A percentile compares a stretch with the other conserved stretches of the same genome.
Conservation (phyloP, 495 filamentous ascomycete genomes). For the Aeminium ludgeri region DNA sequence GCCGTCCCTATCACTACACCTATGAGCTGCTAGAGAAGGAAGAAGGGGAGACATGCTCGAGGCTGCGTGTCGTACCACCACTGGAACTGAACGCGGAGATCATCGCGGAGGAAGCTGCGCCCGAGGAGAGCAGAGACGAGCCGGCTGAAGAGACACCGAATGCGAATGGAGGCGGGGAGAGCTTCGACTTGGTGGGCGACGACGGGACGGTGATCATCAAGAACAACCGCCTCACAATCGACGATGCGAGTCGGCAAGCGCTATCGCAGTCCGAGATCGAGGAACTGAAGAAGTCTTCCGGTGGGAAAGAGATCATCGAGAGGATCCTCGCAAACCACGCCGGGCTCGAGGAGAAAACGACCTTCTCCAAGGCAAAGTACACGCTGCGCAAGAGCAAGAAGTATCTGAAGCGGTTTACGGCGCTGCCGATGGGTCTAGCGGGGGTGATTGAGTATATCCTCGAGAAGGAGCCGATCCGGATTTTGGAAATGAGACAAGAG, state of each 20-base stretch:
- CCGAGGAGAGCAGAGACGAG: slow-evolving; percentile 33
- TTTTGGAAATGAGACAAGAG: slow-evolving; percentile 84
- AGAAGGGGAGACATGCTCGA: slow-evolving; percentile 35
- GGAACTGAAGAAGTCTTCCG: slow-evolving; percentile 57
- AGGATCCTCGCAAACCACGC: slow-evolving; percentile 73
- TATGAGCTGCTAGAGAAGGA: slow-evolving; percentile 66
- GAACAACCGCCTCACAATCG: slow-evolving; percentile 61
- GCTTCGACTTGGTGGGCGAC: slow-evolving; percentile 35
- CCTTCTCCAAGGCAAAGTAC: slow-evolving; percentile 87
- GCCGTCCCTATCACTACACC: slow-evolving; percentile 75
- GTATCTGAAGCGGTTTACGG: slow-evolving; percentile 72
- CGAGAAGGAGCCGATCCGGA: slow-evolving; percentile 57
- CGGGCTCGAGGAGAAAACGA: slow-evolving; percentile 81
- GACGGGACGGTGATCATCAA: slow-evolving; percentile 49
- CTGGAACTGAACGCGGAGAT: slow-evolving; percentile 71
- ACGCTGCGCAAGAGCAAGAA: slow-evolving; percentile 86
- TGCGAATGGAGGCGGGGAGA: slow-evolving; percentile 28
- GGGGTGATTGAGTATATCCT: slow-evolving; percentile 55
- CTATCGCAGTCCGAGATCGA: slow-evolving; percentile 81
- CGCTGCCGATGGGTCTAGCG: slow-evolving; percentile 65
- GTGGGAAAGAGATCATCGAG: slow-evolving; percentile 73
- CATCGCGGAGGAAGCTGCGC: slow-evolving; percentile 31
- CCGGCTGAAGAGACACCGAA: slow-evolving; percentile 21
- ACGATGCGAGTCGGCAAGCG: slow-evolving; percentile 65
- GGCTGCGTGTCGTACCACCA: slow-evolving; percentile 63